Base-by-base conservation (phyloP, 129 eudicot species). In the Kitagawia praeruptora region DNA sequence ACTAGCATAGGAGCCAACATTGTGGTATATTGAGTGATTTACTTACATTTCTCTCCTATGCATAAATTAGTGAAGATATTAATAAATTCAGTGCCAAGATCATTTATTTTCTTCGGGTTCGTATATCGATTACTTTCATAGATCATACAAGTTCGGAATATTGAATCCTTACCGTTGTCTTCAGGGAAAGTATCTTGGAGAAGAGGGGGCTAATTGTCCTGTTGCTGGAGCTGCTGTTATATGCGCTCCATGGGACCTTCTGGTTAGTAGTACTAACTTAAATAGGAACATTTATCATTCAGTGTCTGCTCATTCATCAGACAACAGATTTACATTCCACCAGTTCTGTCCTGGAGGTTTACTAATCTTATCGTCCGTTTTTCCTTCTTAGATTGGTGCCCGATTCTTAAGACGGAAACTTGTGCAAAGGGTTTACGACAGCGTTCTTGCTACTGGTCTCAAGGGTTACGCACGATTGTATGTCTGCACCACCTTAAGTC, bases 391-490 rank as follows among this genome's bases (percentile, higher is more conserved):
- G 99, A 95, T 95, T 80, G 94, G 97, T 73, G 84, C 89, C 78
- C 85, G 93, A 87, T 92, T 92, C 84, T 90, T 95, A 58, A 53
- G 87, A 76, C 96, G 99, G 61, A 90, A 89, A 86, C 87, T 89
- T 58, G 86, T 87, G 74, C 99, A 95, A 67, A 92, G 86, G 74
- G 85, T 92, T 4, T 95, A 95, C 79, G 96, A 92, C 87, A 88
- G 89, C 75, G 99, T 96, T 82, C 90, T 95, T 79, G 81, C 93
- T 44, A 84, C 90, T 79, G 97, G 97, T 46, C 96, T 95, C 80
- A 93, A 89, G 87, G 96, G 90, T 42, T 95, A 90, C 75, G 97
- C 99, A 3, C 87, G 84, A 84, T 78, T 87, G 97, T 95, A 95
- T 78, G 97, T 82, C 74, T 58, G 73, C 51, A 8, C 49, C 73